Conservation (phyloP, 2,329 filamentous ascomycete genomes). For the Lachnellula occidentalis region DNA sequence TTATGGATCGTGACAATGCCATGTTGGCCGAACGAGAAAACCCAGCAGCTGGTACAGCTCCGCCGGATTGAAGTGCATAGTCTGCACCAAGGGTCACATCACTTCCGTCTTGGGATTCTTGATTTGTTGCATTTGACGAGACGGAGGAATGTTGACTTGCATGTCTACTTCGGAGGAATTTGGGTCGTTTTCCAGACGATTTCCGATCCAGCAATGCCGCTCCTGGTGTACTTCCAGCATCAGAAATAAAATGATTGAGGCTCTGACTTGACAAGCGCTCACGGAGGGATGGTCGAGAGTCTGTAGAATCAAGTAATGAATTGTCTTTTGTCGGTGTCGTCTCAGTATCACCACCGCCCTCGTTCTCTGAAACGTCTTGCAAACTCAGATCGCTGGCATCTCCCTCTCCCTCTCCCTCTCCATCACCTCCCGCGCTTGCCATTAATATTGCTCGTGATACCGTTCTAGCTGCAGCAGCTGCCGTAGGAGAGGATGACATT, state of each 20-base stretch:
- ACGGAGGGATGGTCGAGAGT: conserved; percentile 25
- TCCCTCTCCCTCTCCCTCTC: conserved; percentile 3
- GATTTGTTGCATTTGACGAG: conserved; percentile 52
- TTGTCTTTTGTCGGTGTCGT: conserved; percentile 19
- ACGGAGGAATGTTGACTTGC: conserved; percentile 55
- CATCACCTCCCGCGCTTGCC: conserved; percentile 31
- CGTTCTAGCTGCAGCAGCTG: conserved; percentile 48
- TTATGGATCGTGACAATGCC: conserved; percentile 69
- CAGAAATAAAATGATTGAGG: conserved; percentile 29
- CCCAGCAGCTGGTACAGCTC: conserved; percentile 56
- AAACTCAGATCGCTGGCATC: conserved; percentile 4
- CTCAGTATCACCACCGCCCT: conserved; percentile 20
- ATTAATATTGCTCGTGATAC: conserved; percentile 47
- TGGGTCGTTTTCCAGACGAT: conserved; percentile 44
- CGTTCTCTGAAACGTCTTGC: conserved; percentile 5
- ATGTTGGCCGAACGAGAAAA: conserved; percentile 45
- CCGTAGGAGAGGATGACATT: conserved; percentile 52
- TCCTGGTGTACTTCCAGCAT: conserved; percentile 44
- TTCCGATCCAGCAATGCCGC: conserved; percentile 35
- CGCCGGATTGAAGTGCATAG: conserved; percentile 77
- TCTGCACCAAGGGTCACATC: conserved; percentile 73
- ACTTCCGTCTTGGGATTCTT: conserved; percentile 53
- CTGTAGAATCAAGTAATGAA: conserved; percentile 14
- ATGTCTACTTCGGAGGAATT: conserved; percentile 49
- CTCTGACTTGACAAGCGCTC: conserved; percentile 33